phyloP scores from a whole-genome alignment of 306 rosid genomes.

The Pachyrhizus erosus region DNA sequence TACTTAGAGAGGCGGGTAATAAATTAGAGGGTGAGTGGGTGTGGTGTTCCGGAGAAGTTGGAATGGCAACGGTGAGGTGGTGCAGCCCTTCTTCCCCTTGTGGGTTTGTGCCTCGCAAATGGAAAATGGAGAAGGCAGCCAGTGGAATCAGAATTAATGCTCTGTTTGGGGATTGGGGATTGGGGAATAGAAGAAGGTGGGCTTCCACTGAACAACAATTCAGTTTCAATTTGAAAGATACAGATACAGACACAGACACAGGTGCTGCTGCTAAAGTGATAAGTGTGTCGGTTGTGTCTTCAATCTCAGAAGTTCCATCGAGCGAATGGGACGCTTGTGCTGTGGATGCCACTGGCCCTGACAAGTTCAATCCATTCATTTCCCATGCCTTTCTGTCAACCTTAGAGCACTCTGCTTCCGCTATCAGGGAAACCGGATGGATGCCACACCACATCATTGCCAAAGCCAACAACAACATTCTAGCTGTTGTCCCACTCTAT shows the following conservation, averaged over 20 bases:
- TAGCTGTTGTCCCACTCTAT: conserved; percentile 90
- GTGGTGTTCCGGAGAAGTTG: conserved; percentile 30
- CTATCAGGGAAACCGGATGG: conserved; percentile 91
- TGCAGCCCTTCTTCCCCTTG: too few species aligned
- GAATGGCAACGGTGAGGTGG: neutral
- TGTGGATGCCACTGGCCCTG: conserved; percentile 66
- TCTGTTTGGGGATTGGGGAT: conserved; percentile 82
- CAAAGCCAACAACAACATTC: conserved; percentile 53
- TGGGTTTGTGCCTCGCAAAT: too few species aligned
- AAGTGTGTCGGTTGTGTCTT: conserved; percentile 66
- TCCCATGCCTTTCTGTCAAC: conserved; percentile 76
- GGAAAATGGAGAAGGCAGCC: too few species aligned
- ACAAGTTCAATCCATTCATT: conserved; percentile 80
- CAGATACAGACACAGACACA: too few species aligned
- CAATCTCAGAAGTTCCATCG: conserved; percentile 76
- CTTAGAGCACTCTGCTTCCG: conserved; percentile 73
- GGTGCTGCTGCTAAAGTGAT: conserved; percentile 52
- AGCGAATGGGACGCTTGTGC: conserved; percentile 88
- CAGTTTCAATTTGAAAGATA: conserved; percentile 52
- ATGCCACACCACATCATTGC: conserved; percentile 78
- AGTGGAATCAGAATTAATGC: conserved; percentile 59
- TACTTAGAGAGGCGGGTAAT: too few species aligned
- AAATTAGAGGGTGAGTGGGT: neutral
- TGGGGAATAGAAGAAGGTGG: conserved; percentile 45
- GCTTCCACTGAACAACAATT: too few species aligned